Conservation (phyloP, 345 rosid species). For the Mercurialis annua region DNA sequence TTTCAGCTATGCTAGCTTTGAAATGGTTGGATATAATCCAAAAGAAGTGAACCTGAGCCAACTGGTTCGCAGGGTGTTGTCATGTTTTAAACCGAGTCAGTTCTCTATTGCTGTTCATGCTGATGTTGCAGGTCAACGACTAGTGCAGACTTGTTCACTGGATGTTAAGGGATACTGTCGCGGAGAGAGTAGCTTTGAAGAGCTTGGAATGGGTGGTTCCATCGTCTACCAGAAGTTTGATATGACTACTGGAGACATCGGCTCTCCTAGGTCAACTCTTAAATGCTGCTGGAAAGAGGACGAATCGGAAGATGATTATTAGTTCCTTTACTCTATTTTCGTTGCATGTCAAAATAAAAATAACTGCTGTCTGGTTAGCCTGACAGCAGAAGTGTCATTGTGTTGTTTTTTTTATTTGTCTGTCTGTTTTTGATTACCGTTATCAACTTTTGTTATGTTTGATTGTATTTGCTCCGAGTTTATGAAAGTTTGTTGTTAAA, state of each 20-base stretch:
- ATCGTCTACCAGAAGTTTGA: constrained; percentile 26
- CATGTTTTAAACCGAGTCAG: constrained; percentile 28
- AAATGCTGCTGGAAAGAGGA: constrained; percentile 25
- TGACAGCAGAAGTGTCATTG: not conserved
- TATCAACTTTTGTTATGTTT: not conserved
- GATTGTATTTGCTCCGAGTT: too few species aligned
- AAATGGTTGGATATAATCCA: constrained; percentile 23
- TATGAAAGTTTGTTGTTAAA: too few species aligned
- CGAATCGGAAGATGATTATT: constrained; percentile 15
- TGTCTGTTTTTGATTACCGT: too few species aligned
- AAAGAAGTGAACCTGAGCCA: constrained; percentile 7
- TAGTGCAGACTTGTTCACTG: constrained; percentile 13
- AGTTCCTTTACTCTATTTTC: not conserved
- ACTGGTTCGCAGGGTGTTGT: constrained; percentile 29
- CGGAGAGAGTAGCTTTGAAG: constrained; percentile 25
- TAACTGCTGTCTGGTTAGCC: constrained; percentile 6
- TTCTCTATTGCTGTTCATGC: constrained; percentile 34
- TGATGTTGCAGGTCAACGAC: constrained; percentile 1
- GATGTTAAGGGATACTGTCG: constrained; percentile 28
- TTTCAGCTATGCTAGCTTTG: constrained; percentile 33
- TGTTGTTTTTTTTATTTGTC: too few species aligned
- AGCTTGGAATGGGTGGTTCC: constrained; percentile 29
- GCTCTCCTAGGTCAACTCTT: constrained; percentile 31
- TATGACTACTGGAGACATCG: constrained; percentile 6
- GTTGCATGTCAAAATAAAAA: not conserved